Percentiles rank a stretch among this genome's conserved stretches.
Evolutionary conservation across 2,329 filamentous ascomycete species (phyloP).

Genomic region (Tolypocladium sp.): DNA sequence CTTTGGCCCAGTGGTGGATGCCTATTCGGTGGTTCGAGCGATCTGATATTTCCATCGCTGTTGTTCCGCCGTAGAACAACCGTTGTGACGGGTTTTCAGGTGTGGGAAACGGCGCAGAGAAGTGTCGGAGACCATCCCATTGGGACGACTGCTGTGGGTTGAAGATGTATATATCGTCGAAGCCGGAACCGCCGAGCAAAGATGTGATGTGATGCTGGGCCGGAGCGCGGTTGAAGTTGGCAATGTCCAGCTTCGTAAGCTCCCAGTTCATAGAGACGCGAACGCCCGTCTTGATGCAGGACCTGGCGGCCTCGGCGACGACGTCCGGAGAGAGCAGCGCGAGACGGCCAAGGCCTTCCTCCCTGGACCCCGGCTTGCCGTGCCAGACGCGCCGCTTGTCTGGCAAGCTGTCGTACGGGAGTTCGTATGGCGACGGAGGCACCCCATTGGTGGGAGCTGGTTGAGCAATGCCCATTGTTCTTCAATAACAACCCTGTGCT

Average conservation of each 20-base stretch:
- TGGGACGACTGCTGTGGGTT: constrained; percentile 43
- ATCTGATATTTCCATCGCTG: constrained; percentile 33
- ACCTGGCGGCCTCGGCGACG: constrained; percentile 31
- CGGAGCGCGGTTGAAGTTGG: constrained; percentile 41
- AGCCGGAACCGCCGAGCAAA: constrained; percentile 34
- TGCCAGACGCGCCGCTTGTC: constrained; percentile 39
- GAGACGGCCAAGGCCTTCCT: constrained; percentile 44
- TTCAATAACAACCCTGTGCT: too few species aligned
- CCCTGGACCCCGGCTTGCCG: constrained; percentile 30
- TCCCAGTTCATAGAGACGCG: constrained; percentile 46
- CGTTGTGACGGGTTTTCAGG: constrained; percentile 20
- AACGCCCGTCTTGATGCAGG: constrained; percentile 40
- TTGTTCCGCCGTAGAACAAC: constrained; percentile 40
- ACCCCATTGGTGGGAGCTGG: too few species aligned
- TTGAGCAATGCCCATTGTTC: not conserved
- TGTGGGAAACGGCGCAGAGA: constrained; percentile 30
- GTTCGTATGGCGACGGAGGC: not conserved
- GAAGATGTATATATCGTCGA: constrained; percentile 40
- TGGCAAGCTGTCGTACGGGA: constrained; percentile 28
- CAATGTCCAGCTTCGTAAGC: constrained; percentile 44
- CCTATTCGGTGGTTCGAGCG: constrained; percentile 32
- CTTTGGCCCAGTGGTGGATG: constrained; percentile 36
- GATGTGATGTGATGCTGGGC: constrained; percentile 41
- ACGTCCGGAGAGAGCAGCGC: constrained; percentile 43
- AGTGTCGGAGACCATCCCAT: constrained; percentile 43